Percentiles rank a stretch among this genome's conserved stretches.
These are phyloP conservation scores for Stagonosporopsis tanaceti DNA, from an alignment of 2,329 filamentous ascomycete genomes.

Conservation along the genomic window DNA sequence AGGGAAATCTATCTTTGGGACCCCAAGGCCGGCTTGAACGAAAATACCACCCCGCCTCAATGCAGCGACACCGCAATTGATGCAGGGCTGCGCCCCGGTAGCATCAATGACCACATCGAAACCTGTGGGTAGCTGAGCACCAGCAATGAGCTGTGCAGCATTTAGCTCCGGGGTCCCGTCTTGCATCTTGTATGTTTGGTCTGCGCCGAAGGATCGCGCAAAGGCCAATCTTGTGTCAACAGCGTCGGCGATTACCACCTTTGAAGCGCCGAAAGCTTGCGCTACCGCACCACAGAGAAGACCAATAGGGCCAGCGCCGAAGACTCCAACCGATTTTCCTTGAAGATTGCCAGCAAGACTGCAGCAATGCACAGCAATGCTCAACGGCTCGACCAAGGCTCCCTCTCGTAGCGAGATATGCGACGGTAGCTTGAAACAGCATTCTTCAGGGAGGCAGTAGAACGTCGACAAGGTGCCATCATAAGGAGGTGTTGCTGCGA, in stretches of 20 bases:
- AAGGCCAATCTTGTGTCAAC: slow-evolving; percentile 19
- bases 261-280: slow-evolving; percentile 20
- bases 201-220: slow-evolving; percentile 17
- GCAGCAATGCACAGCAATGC: slow-evolving; percentile 36
- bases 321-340: slow-evolving; percentile 19
- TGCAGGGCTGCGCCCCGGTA: slow-evolving; percentile 34
- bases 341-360: slow-evolving; percentile 53
- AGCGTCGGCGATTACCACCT: slow-evolving; percentile 20
- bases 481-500: slow-evolving; percentile 36
- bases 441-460: slow-evolving; percentile 34
- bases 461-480: slow-evolving; percentile 39
- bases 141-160: slow-evolving; percentile 6
- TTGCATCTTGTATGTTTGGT: slow-evolving; percentile 21
- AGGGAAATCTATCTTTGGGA: slow-evolving; percentile 28
- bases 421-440: slow-evolving; percentile 38
- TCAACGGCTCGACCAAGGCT: slow-evolving; percentile 38
- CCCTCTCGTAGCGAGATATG: slow-evolving; percentile 35
- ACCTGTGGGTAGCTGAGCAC: slow-evolving; percentile 6
- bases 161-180: slow-evolving; percentile 13
- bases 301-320: slow-evolving; percentile 29
- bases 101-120: slow-evolving; percentile 36
- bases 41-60: slow-evolving; percentile 29
- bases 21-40: slow-evolving; percentile 35
- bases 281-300: slow-evolving; percentile 24
- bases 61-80: slow-evolving; percentile 25